Percentiles rank a stretch among this genome's conserved stretches.
phyloP scores from a whole-genome alignment of 352 stramenopile genomes.

The Globisporangium acanthophoron region DNA sequence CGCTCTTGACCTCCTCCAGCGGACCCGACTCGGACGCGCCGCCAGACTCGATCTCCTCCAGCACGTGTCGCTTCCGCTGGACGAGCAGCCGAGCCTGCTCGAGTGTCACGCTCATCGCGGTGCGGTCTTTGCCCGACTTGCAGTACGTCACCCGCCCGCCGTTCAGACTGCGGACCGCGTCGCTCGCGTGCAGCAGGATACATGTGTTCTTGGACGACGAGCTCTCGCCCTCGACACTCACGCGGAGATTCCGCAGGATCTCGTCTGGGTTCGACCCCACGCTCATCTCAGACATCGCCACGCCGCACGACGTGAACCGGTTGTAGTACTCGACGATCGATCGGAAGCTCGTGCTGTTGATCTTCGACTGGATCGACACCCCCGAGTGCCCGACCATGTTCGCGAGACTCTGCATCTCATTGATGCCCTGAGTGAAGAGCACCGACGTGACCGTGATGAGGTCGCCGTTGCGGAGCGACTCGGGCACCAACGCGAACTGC shows the following conservation, averaged over 20 bases:
- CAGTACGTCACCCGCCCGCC: slow-evolving; percentile 94
- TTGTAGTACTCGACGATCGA: slow-evolving; percentile 79
- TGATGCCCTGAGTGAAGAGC: slow-evolving; percentile 90
- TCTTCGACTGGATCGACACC: slow-evolving; percentile 78
- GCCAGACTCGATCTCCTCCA: slow-evolving; percentile 63
- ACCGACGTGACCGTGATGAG: slow-evolving; percentile 75
- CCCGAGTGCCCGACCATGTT: slow-evolving; percentile 84
- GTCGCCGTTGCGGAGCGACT: slow-evolving; percentile 37
- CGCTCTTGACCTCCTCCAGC: slow-evolving; percentile 72
- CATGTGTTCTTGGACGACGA: slow-evolving; percentile 82
- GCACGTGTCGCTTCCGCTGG: slow-evolving; percentile 63
- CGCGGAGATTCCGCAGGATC: slow-evolving; percentile 56
- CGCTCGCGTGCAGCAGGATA: slow-evolving; percentile 77
- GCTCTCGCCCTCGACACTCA: slow-evolving; percentile 68
- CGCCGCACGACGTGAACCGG: slow-evolving; percentile 34
- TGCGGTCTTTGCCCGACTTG: slow-evolving; percentile 98
- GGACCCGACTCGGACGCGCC: slow-evolving; percentile 37
- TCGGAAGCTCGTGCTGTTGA: slow-evolving; percentile 74
- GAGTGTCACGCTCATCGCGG: slow-evolving; percentile 95
- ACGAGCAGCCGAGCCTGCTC: slow-evolving; percentile 91
- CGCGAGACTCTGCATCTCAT: slow-evolving; percentile 91
- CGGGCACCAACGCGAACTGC: slow-evolving; percentile 45
- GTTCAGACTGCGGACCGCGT: slow-evolving; percentile 88
- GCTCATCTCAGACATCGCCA: slow-evolving; percentile 36
- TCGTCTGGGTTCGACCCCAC: slow-evolving; percentile 63